These are phyloP conservation scores for Tricholoma bakamatsutake DNA, from an alignment of 768 basidiomycete genomes.

Conservation along the genomic window DNA sequence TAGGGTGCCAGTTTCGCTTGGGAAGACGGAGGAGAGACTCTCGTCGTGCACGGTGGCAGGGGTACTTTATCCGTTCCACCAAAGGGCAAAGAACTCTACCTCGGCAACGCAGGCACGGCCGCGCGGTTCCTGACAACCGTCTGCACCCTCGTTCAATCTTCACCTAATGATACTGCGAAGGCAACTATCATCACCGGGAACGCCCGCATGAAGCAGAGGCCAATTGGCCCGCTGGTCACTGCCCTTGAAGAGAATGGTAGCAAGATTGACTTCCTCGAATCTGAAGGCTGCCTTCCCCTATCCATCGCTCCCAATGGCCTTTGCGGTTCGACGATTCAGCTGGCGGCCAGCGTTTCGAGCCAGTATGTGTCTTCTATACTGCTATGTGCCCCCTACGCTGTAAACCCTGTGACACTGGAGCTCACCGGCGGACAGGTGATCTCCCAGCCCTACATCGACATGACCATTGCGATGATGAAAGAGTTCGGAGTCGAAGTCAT, in stretches of 20 bases:
- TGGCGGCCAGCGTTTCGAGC: conserved; percentile 92
- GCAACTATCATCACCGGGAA: conserved; percentile 92
- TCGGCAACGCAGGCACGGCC: conserved; percentile 96
- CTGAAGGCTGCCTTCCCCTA: conserved; percentile 81
- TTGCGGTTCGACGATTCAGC: conserved; percentile 72
- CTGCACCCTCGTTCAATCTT: conserved; percentile 73
- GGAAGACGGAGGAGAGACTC: conserved; percentile 95
- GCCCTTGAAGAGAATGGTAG: conserved; percentile 82
- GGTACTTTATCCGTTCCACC: conserved; percentile 75
- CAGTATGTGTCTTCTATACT: conserved; percentile 98
- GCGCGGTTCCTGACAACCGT: conserved; percentile 97
- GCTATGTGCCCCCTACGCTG: conserved; percentile 92
- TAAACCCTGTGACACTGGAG: conserved; percentile 77
- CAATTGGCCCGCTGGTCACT: conserved; percentile 91
- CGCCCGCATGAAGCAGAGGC: conserved; percentile 97
- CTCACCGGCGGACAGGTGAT: conserved; percentile 93
- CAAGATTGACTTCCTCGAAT: conserved; percentile 71
- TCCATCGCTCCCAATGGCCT: conserved; percentile 81
- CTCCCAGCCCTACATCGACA: conserved; percentile 98
- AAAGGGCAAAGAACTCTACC: conserved; percentile 84
- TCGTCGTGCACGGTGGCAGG: conserved; percentile 84
- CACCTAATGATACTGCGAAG: conserved; percentile 30
- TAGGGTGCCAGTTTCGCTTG: conserved; percentile 90
- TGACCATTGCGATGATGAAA: conserved; percentile 98
- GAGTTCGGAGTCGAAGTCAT: conserved; percentile 80